Evolutionary conservation across 2,329 filamentous ascomycete genomes (phyloP), one percentile per base, ranked within the genome.

Genomic region (Diaporthe australafricana): DNA sequence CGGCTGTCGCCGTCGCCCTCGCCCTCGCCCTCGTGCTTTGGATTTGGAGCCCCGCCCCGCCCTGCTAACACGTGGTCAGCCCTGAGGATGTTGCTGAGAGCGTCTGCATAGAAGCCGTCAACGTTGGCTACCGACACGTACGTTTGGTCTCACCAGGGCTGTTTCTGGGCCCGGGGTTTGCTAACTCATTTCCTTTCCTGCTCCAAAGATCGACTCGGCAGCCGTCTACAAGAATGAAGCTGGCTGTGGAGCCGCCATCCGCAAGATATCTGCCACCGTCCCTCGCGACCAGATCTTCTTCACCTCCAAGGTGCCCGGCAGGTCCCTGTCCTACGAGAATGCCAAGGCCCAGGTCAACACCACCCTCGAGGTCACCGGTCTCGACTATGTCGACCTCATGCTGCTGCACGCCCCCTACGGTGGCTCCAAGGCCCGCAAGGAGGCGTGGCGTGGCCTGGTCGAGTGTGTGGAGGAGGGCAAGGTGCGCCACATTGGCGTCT

Each of bases 361-460:
- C 68, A 92, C 91, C 20, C 83, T 95, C 27, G 81, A 85, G 67
- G 86, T 90, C 72, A 89, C 91, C 0, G 87, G 89, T 17, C 84
- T 93, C 5, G 88, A 85, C 27, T 94, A 93, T 79, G 86, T 93
- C 74, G 91, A 94, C 77, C 85, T 94, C 70, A 87, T 88, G 80
- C 86, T 92, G 25, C 86, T 92, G 68, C 90, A 92, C 78, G 83
- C 87, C 0, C 90, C 90, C 0, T 90, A 89, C 76, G 89, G 89
- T 52, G 90, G 89, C 1, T 81, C 85, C 1, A 84, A 82, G 22
- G 83, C 79, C 60, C 87, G 90, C 74, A 91, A 90, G 77, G 89
- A 84, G 17, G 86, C 88, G 1, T 92, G 90, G 90, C 85, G 83
- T 68, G 90, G 88, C 2, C 85, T 92, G 5, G 89, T 91, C n/a